Percentiles rank a stretch among this genome's conserved stretches.
Conservation (phyloP, 257 asterid genomes). For the Penstemon newberryi region DNA sequence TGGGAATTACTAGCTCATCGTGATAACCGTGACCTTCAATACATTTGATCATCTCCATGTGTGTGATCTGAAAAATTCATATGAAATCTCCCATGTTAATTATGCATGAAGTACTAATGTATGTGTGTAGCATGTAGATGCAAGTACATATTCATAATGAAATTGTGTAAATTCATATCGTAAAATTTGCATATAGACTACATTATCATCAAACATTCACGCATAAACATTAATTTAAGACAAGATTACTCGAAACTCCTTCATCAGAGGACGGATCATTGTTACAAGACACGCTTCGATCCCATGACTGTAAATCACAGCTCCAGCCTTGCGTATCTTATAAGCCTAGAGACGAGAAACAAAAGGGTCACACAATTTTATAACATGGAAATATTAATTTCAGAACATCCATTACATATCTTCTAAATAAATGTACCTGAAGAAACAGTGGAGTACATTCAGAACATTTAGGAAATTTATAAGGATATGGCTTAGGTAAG, state of each 20-base stretch:
- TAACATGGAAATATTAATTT: too few species aligned
- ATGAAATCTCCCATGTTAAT: not conserved
- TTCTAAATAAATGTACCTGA: not conserved
- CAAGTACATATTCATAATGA: too few species aligned
- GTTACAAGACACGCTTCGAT: constrained; percentile 54
- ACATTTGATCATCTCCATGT: constrained; percentile 70
- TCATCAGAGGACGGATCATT: constrained; percentile 49
- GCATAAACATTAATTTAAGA: not conserved
- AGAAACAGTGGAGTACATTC: constrained; percentile 1
- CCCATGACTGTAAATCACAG: constrained; percentile 62
- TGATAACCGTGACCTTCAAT: constrained; percentile 62
- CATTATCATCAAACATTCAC: not conserved
- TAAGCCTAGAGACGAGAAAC: constrained; percentile 37
- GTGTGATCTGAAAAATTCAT: constrained; percentile 42
- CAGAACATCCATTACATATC: too few species aligned
- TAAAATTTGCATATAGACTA: not conserved
- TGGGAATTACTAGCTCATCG: constrained; percentile 60
- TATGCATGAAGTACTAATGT: too few species aligned
- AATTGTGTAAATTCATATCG: not conserved
- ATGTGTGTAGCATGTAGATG: too few species aligned
- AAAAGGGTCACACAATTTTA: not conserved
- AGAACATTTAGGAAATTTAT: constrained; percentile 12
- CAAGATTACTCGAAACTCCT: constrained; percentile 50
- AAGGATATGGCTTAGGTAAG: not conserved
- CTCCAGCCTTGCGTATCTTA: constrained; percentile 57